Percentiles rank a stretch among this genome's conserved stretches.
Evolutionary conservation across 1,139 yeast species (phyloP).

Genomic region (Geotrichum cucujoidarum): DNA sequence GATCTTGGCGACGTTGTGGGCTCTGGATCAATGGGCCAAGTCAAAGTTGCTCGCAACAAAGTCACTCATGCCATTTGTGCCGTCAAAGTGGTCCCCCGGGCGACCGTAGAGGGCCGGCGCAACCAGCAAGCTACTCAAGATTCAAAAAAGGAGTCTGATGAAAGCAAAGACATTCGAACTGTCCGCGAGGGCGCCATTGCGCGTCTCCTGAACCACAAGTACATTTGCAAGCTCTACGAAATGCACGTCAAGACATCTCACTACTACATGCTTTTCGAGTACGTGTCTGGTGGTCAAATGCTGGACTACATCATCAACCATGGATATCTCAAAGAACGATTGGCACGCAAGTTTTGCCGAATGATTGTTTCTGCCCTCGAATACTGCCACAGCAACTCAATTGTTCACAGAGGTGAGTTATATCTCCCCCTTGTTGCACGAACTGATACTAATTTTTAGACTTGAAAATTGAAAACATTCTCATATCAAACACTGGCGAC

Average conservation of each 20-base stretch:
- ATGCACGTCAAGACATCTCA: conserved; percentile 96
- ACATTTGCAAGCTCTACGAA: conserved; percentile 86
- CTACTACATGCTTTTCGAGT: conserved; percentile 94
- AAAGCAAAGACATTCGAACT: conserved; percentile 87
- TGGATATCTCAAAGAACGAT: conserved; percentile 88
- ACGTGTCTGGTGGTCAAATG: conserved; percentile 97
- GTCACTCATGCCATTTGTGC: conserved; percentile 78
- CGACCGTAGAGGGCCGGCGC: conserved; percentile 53
- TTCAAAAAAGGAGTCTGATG: conserved; percentile 76
- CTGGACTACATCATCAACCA: conserved; percentile 95
- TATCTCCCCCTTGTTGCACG: not conserved
- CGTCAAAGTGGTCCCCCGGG: conserved; percentile 50
- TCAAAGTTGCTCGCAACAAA: conserved; percentile 84
- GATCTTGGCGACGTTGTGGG: conserved; percentile 92
- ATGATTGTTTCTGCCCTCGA: conserved; percentile 95
- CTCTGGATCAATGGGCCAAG: conserved; percentile 99
- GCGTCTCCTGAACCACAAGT: conserved; percentile 82
- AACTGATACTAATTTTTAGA: conserved; percentile 40
- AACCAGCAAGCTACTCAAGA: conserved; percentile 36
- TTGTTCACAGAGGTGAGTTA: conserved; percentile 64
- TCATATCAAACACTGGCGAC: conserved; percentile 91
- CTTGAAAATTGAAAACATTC: conserved; percentile 89
- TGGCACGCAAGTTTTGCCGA: conserved; percentile 91
- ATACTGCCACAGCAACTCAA: conserved; percentile 88
- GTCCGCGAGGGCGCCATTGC: conserved; percentile 94